Percentiles rank a stretch among this genome's conserved stretches.
Evolutionary conservation across 768 basidiomycete genomes (phyloP).

Genomic region (Hemileccinum rubropunctum): DNA sequence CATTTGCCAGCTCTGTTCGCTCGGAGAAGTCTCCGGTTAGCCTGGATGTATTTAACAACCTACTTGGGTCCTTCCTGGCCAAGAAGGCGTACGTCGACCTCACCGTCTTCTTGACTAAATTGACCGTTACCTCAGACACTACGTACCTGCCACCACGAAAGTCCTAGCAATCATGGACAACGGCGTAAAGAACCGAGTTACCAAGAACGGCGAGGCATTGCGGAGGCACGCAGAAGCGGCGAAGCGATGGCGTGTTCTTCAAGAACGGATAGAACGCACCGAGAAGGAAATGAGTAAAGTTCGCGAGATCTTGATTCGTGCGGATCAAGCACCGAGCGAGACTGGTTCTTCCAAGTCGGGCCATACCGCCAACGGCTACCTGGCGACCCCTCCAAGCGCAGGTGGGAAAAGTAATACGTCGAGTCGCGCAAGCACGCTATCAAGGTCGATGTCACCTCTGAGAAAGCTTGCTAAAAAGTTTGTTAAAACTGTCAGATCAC

Average conservation of each 20-base stretch:
- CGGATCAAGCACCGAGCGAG: constrained; percentile 59
- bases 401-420: constrained; percentile 42
- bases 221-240: constrained; percentile 87
- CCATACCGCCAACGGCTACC: constrained; percentile 52
- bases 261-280: constrained; percentile 75
- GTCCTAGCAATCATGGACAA: constrained; percentile 93
- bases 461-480: constrained; percentile 74
- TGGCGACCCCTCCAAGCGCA: constrained; percentile 61
- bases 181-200: constrained; percentile 88
- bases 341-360: constrained; percentile 68
- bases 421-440: constrained; percentile 46
- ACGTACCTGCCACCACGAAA: constrained; percentile 90
- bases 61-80: constrained; percentile 77
- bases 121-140: constrained; percentile 58
- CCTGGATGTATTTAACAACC: constrained; percentile 60
- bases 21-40: constrained; percentile 52
- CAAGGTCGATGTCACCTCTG: constrained; percentile 78
- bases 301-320: constrained; percentile 52
- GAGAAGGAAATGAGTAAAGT: constrained; percentile 79
- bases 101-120: constrained; percentile 4
- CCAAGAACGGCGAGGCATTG: constrained; percentile 95
- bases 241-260: constrained; percentile 77
- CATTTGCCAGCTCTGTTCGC: constrained; percentile 44
- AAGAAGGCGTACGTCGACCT: constrained; percentile 73
- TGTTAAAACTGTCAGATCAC: constrained; percentile 45